Conservation (phyloP, 108 stramenopile species). For the Cyclotella sp. region DNA sequence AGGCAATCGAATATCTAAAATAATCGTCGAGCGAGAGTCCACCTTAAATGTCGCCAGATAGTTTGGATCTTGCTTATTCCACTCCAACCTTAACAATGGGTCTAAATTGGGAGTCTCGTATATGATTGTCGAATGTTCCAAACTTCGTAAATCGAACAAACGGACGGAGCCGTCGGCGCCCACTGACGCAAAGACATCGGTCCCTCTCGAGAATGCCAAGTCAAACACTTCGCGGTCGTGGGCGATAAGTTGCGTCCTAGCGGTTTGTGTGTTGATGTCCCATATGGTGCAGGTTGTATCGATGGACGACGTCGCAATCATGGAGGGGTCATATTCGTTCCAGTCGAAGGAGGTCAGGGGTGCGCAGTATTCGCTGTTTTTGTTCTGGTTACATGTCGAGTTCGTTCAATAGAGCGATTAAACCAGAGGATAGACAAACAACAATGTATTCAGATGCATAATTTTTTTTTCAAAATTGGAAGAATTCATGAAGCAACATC, state of each 20-base stretch:
- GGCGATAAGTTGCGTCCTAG: slow-evolving; percentile 97
- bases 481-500: background rate
- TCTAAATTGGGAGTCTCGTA: slow-evolving; percentile 94
- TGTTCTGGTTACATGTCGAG: slow-evolving; percentile 63
- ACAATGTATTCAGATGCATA: too few relatives aligned
- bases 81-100: slow-evolving; percentile 93
- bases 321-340: slow-evolving; percentile 66
- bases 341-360: slow-evolving; percentile 97
- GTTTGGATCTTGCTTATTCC: slow-evolving; percentile 99
- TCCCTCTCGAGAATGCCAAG: slow-evolving; percentile 92
- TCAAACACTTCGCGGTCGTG: slow-evolving; percentile 99
- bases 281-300: slow-evolving; percentile 99
- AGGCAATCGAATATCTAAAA: slow-evolving; percentile 95
- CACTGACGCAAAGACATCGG: slow-evolving; percentile 96
- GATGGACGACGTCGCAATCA: slow-evolving; percentile 78
- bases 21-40: slow-evolving; percentile 85
- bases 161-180: slow-evolving; percentile 98
- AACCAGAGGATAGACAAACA: background rate
- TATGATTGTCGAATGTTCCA: slow-evolving; percentile 98
- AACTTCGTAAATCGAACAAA: slow-evolving; percentile 94
- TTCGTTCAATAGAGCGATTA: background rate
- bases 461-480: too few relatives aligned
- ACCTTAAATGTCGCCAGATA: slow-evolving; percentile 94
- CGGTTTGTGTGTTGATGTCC: slow-evolving; percentile 89
- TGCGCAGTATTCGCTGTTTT: slow-evolving; percentile 96